Evolutionary conservation across 768 basidiomycete species (phyloP).

Genomic region (Crassisporium funariophilum): DNA sequence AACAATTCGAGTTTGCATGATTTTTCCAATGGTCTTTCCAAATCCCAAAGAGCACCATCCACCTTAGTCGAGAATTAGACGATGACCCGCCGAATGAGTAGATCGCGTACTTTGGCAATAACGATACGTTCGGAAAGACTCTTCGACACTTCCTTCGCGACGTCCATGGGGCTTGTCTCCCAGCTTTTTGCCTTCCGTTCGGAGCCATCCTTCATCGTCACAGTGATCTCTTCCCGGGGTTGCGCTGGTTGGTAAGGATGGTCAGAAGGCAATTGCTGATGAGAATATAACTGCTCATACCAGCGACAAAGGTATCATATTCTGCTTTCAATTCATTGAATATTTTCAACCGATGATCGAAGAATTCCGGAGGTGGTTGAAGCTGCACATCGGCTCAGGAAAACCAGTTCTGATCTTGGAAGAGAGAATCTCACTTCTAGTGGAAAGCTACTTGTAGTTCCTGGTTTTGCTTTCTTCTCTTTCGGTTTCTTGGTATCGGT

Average conservation of each 20-base stretch:
- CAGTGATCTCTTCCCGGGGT: constrained; percentile 77
- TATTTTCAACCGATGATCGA: constrained; percentile 87
- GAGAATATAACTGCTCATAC: no score
- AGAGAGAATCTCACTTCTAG: constrained; percentile 53
- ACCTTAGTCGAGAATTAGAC: constrained; percentile 50
- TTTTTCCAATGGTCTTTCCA: constrained; percentile 90
- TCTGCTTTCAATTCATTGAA: constrained; percentile 87
- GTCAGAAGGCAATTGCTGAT: constrained; percentile 4
- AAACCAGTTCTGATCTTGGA: background rate
- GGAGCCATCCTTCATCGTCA: constrained; percentile 88
- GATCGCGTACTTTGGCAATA: constrained; percentile 80
- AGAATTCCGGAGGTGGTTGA: constrained; percentile 81
- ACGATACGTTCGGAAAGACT: constrained; percentile 86
- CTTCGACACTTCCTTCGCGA: constrained; percentile 87
- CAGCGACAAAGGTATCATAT: constrained; percentile 77
- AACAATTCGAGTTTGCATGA: constrained; percentile 81
- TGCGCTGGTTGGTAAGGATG: constrained; percentile 52
- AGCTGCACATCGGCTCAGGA: constrained; percentile 46
- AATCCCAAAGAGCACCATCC: constrained; percentile 87
- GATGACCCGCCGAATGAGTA: background rate
- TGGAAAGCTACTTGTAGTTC: constrained; percentile 49
- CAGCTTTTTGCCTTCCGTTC: constrained; percentile 84
- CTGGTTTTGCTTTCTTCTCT: constrained; percentile 48
- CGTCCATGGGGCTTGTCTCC: constrained; percentile 92
- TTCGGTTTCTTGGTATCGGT: constrained; percentile 32